Base-by-base conservation (phyloP, 1,139 yeast genomes). In the Geotrichum klebahnii region DNA sequence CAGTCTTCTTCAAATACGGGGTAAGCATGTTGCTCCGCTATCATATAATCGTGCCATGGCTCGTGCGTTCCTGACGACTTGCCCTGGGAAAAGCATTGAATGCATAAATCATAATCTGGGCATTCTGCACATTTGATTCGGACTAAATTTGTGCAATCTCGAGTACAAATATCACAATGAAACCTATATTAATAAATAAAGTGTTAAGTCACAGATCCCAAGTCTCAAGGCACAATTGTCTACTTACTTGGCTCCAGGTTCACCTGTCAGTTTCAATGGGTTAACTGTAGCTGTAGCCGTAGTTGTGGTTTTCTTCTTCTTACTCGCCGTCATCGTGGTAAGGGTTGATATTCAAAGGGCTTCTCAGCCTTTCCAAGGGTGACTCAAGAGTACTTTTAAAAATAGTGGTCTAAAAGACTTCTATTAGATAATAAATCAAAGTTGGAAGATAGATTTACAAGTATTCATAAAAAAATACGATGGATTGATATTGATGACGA, bases 91-190 rank as follows among this genome's bases (percentile, higher is more conserved):
- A 92, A 92, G 66, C 99, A 92, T 4, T 95, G 96, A 6, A 94
- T 97, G 72, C 99, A 92, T 26, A 92, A 72, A 65, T 92, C 98
- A 63, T 92, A 94, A 66, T 92, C 97, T 3, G 82, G 76, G 68
- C 98, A 92, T 41, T 82, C 83, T 0, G 97, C 97, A 71, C 98
- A 92, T 53, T 86, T 77, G 48, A 92, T 82, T 55, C 97, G 77
- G 50, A 92, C 94, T 59, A 97, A 73, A 62, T 90, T 83, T 3
- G 97, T 90, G 65, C 97, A 87, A 66, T 92, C 98, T 3, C 95
- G 77, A 23, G 96, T 84, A 65, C 98, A 92, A 16, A 88, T 88
- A 68, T 92, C 98, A 70, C 98, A 92, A 66, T 90, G 97, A 68
- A 81, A 89, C 49, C 65, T 61, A 35, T 20, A 3, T 40, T 14